Conservation (phyloP, 1,139 yeast genomes). For the Pneumocystis oryctolagi region DNA sequence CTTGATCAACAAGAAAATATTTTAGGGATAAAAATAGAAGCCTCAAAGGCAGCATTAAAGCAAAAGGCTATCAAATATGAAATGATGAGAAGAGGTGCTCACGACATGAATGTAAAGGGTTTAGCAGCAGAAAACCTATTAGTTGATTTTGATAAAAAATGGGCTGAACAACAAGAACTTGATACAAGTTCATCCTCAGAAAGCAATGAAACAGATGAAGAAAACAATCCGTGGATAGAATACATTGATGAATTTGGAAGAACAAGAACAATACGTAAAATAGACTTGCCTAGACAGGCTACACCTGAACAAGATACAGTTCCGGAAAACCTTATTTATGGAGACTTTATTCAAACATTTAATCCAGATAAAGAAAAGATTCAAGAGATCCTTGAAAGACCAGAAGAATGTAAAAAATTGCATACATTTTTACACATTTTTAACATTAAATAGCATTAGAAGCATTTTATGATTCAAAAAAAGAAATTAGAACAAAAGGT, state of each 20-base stretch:
- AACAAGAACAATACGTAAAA: conserved; percentile 18
- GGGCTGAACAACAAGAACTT: conserved; percentile 3
- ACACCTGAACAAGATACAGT: conserved; percentile 9
- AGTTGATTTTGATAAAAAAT: conserved; percentile 6
- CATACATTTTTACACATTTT: neutral
- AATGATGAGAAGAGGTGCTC: conserved; percentile 16
- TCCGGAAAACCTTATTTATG: conserved; percentile 16
- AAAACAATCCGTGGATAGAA: conserved; percentile 19
- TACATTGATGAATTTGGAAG: conserved; percentile 14
- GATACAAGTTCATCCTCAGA: conserved; percentile 7
- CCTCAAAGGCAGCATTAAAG: conserved; percentile 12
- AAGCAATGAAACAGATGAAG: conserved; percentile 8
- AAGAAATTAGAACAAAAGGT: conserved; percentile 23
- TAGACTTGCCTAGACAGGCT: conserved; percentile 8
- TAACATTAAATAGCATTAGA: conserved; percentile 9
- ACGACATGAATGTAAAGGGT: conserved; percentile 13
- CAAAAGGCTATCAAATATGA: conserved; percentile 17
- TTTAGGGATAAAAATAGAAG: conserved; percentile 3
- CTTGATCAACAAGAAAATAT: conserved; percentile 8
- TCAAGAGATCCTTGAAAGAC: conserved; percentile 13
- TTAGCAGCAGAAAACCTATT: neutral
- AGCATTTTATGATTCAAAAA: conserved; percentile 20
- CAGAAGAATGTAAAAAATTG: conserved; percentile 4
- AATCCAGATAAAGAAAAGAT: conserved; percentile 14
- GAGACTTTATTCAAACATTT: conserved; percentile 23